Conservation (phyloP, 164 flowering plant species). For the Dillenia turbinata region DNA sequence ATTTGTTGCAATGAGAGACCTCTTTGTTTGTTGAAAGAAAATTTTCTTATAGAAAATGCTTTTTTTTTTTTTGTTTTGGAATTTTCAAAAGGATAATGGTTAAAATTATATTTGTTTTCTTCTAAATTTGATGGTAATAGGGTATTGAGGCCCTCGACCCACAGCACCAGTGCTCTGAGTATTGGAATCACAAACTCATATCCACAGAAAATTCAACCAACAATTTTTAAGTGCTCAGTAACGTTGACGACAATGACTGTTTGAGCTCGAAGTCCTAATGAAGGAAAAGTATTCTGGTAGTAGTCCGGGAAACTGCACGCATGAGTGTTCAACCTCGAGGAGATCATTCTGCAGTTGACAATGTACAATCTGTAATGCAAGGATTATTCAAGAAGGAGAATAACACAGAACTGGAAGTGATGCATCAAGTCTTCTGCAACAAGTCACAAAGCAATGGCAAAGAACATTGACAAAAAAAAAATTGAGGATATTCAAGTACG, state of each 20-base stretch:
- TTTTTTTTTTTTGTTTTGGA: neutral
- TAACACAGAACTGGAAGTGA: constrained; percentile 34
- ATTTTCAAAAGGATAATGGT: no score
- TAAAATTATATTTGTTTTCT: neutral
- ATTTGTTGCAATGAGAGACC: neutral
- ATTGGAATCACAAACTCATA: constrained; percentile 44
- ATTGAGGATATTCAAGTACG: constrained; percentile 40
- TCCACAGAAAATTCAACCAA: constrained; percentile 4
- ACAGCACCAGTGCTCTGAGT: constrained; percentile 49
- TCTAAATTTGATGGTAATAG: constrained; percentile 29
- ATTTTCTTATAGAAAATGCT: neutral
- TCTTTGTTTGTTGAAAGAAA: neutral
- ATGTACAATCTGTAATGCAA: constrained; percentile 21
- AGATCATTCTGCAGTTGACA: constrained; percentile 19
- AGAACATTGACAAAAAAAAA: constrained; percentile 31
- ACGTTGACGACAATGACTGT: constrained; percentile 1
- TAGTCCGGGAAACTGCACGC: constrained; percentile 10
- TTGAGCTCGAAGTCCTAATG: constrained; percentile 9
- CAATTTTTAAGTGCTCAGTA: neutral
- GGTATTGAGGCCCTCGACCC: constrained; percentile 78
- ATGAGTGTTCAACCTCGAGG: constrained; percentile 7
- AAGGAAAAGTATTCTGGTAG: constrained; percentile 14
- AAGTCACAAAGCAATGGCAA: constrained; percentile 34
- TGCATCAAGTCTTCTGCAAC: constrained; percentile 41
- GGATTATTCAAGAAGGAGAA: constrained; percentile 55